Percentiles rank a stretch among this genome's conserved stretches.
phyloP scores from a whole-genome alignment of 257 asterid species.

The Solanum pinnatisectum region DNA sequence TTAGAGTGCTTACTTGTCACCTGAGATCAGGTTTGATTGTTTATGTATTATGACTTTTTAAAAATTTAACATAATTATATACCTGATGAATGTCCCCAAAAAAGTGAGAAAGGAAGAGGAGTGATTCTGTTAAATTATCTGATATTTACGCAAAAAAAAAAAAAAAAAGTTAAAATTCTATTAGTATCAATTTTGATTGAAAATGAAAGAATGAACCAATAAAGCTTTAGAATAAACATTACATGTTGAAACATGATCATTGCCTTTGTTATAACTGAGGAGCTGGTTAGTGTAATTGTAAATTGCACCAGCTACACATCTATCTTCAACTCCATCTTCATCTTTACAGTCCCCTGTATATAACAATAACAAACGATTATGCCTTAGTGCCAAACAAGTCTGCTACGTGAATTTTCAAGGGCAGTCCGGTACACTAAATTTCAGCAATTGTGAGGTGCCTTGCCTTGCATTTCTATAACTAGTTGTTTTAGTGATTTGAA shows the following conservation, averaged over 20 bases:
- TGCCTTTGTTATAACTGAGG: slow-evolving; percentile 20
- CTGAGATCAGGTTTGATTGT: neutral
- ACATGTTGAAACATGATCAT: slow-evolving; percentile 37
- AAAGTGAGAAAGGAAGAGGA: slow-evolving; percentile 74
- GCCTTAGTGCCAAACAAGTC: neutral
- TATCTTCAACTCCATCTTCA: slow-evolving; percentile 48
- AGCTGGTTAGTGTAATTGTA: slow-evolving; percentile 86
- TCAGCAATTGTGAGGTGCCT: neutral
- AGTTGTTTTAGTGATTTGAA: neutral
- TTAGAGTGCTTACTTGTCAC: neutral
- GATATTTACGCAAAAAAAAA: slow-evolving; percentile 6
- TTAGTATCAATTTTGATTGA: neutral
- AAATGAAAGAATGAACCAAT: neutral
- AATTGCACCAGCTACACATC: slow-evolving; percentile 91
- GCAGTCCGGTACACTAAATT: neutral
- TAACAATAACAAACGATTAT: neutral
- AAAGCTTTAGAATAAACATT: neutral
- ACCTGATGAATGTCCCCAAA: slow-evolving; percentile 94
- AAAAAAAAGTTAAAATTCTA: neutral
- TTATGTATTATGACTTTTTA: neutral
- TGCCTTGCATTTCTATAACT: neutral
- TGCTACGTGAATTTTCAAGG: neutral
- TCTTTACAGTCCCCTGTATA: slow-evolving; percentile 82
- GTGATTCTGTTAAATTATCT: slow-evolving; percentile 83
- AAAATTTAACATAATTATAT: neutral